Conservation (phyloP, 2,329 filamentous ascomycete species). For the Phaeosphaeria sp. region DNA sequence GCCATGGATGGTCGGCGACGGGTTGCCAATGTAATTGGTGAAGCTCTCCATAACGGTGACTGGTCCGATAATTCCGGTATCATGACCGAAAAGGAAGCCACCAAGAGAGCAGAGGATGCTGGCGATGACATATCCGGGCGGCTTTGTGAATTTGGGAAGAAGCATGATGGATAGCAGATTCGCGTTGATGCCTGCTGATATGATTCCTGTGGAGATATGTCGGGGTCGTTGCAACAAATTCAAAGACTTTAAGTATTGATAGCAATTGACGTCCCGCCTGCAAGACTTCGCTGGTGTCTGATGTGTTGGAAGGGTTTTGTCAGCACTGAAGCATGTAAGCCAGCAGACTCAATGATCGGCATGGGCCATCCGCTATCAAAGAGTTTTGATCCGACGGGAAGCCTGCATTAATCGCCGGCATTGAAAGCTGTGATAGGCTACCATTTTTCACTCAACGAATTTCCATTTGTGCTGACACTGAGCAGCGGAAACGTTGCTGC, state of each 20-base stretch:
- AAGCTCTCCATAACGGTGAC: constrained; percentile 66
- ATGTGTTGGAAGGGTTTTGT: background rate
- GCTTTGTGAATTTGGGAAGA: background rate
- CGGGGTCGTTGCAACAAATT: background rate
- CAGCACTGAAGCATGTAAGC: background rate
- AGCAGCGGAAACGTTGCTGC: background rate
- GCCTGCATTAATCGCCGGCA: background rate
- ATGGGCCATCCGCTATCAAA: background rate
- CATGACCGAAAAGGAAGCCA: constrained; percentile 37
- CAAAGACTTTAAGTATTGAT: background rate
- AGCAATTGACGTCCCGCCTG: background rate
- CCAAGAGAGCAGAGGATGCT: constrained; percentile 27
- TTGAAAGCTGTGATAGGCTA: background rate
- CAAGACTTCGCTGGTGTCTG: background rate
- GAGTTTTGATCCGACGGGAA: background rate
- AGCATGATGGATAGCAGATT: background rate
- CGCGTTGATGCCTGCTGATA: background rate
- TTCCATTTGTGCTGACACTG: background rate
- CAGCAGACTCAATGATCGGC: background rate
- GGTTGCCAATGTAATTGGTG: constrained; percentile 55
- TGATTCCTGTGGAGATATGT: background rate
- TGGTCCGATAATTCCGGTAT: constrained; percentile 65
- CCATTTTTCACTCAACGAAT: background rate
- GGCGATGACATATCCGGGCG: constrained; percentile 22
- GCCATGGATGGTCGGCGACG: constrained; percentile 62